Evolutionary conservation across 768 basidiomycete genomes (phyloP).

Genomic region (Tephrocybe rancida): DNA sequence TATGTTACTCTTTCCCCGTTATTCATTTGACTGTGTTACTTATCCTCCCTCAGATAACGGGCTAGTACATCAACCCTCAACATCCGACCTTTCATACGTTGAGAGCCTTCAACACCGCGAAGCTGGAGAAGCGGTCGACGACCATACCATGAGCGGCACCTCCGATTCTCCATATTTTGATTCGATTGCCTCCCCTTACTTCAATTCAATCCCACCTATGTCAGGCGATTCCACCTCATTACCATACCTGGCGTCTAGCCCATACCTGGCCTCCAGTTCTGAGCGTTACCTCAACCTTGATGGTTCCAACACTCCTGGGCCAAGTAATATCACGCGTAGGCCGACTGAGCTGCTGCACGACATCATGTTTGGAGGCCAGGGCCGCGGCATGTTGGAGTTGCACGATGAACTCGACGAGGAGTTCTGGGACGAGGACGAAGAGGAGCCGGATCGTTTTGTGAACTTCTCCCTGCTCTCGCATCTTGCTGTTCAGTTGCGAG

Average conservation of each 20-base stretch:
- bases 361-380: constrained; percentile 14
- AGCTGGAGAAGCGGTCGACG: neutral
- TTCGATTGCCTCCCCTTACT: neutral
- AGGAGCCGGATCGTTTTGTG: constrained; percentile 78
- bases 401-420: constrained; percentile 49
- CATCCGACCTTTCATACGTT: constrained; percentile 19
- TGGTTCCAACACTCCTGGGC: constrained; percentile 11
- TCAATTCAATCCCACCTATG: neutral
- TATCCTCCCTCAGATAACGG: constrained; percentile 4
- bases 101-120: constrained; percentile 1
- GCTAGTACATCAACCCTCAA: constrained; percentile 7
- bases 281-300: constrained; percentile 11
- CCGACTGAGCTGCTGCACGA: constrained; percentile 19
- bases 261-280: constrained; percentile 7
- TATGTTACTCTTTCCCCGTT: neutral
- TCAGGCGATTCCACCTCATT: neutral
- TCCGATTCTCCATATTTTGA: constrained; percentile 4
- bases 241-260: constrained; percentile 1
- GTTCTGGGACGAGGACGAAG: constrained; percentile 43
- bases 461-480: constrained; percentile 87
- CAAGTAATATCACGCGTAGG: constrained; percentile 16
- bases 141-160: neutral
- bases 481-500: constrained; percentile 84
- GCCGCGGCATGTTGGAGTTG: constrained; percentile 9
- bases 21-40: neutral